Evolutionary conservation across 1,139 yeast species (phyloP).

Genomic region (Protomyces macrosporus): DNA sequence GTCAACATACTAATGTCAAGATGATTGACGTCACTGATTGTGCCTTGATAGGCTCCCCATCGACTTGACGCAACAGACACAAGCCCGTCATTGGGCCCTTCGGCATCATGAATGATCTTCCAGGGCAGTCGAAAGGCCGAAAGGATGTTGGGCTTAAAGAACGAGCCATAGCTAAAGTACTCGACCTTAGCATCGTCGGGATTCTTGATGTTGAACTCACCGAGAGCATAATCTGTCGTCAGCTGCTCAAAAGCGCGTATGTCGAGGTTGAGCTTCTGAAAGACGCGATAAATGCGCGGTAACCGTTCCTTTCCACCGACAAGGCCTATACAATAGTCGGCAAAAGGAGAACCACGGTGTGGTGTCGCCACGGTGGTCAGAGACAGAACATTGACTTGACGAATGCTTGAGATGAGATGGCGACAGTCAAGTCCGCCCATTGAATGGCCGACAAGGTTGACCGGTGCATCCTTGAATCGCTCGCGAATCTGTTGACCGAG

Average conservation of each 20-base stretch:
- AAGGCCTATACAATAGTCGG: constrained; percentile 48
- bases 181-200: constrained; percentile 56
- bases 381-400: constrained; percentile 42
- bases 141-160: constrained; percentile 25
- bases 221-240: constrained; percentile 52
- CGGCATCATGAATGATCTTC: constrained; percentile 23
- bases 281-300: constrained; percentile 3
- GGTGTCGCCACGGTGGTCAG: constrained; percentile 84
- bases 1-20: constrained; percentile 49
- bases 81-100: constrained; percentile 62
- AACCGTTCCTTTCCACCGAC: constrained; percentile 7
- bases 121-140: constrained; percentile 25
- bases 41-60: constrained; percentile 82
- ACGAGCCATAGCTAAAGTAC: constrained; percentile 80
- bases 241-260: constrained; percentile 26
- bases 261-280: constrained; percentile 17
- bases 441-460: constrained; percentile 85
- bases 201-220: constrained; percentile 50
- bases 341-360: constrained; percentile 79
- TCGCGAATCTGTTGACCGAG: constrained; percentile 52
- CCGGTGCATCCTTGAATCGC: constrained; percentile 37
- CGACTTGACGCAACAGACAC: constrained; percentile 70
- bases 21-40: constrained; percentile 73
- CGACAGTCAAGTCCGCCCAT: constrained; percentile 87
- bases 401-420: constrained; percentile 59